A percentile compares a stretch with the other conserved stretches of the same genome.
Conservation (phyloP, 306 rosid genomes). For the Quercus bicolor region DNA sequence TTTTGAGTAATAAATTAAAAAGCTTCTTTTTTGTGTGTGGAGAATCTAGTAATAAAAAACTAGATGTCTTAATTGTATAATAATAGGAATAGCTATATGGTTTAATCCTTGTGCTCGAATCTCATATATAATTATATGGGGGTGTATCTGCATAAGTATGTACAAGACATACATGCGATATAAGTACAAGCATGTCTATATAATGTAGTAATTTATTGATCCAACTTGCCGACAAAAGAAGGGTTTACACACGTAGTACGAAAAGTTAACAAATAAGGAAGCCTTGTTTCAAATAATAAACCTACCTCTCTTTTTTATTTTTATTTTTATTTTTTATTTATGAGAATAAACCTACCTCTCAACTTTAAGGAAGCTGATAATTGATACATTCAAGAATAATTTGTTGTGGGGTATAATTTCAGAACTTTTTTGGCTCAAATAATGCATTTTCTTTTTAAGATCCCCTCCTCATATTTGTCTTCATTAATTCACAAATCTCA, state of each 20-base stretch:
- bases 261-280: conserved; percentile 32
- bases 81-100: too few relatives aligned
- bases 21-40: too few relatives aligned
- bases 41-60: too few relatives aligned
- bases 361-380: conserved; percentile 29
- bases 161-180: background rate
- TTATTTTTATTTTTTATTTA: too few relatives aligned
- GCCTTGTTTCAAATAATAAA: conserved; percentile 34
- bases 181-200: background rate
- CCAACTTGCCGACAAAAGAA: background rate
- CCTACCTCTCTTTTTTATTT: background rate
- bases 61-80: too few relatives aligned
- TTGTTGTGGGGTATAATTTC: conserved; percentile 26
- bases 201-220: background rate
- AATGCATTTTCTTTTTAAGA: conserved; percentile 30
- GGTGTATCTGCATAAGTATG: background rate
- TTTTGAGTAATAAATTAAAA: too few relatives aligned
- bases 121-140: background rate
- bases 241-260: background rate
- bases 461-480: conserved; percentile 19
- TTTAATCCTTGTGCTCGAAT: background rate
- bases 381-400: conserved; percentile 37
- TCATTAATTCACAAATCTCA: background rate
- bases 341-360: conserved; percentile 16
- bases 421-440: conserved; percentile 39